phyloP scores from a whole-genome alignment of 176 grass and related monocot genomes.

The Eragrostis curvula region DNA sequence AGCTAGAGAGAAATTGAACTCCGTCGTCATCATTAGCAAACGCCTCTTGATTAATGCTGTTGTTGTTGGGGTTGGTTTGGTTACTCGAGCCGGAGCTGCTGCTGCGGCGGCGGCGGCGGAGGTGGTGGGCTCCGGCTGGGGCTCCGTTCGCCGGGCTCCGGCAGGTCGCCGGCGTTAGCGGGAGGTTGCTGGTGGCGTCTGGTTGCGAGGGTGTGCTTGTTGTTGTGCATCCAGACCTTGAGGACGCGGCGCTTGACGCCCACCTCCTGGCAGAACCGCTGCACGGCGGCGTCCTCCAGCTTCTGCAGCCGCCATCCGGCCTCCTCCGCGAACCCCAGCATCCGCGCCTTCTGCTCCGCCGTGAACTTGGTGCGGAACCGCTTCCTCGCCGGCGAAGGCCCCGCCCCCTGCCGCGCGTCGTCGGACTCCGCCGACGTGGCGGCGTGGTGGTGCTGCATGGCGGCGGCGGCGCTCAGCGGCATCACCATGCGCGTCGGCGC shows the following conservation, averaged over 20 bases:
- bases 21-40: background rate
- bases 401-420: conserved; percentile 40
- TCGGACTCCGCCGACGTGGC: conserved; percentile 84
- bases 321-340: conserved; percentile 94
- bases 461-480: conserved; percentile 68
- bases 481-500: conserved; percentile 68
- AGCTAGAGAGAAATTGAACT: background rate
- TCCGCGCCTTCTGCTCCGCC: conserved; percentile 83
- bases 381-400: conserved; percentile 77
- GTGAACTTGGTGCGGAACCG: conserved; percentile 94
- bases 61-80: background rate
- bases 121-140: conserved; percentile 25
- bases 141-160: conserved; percentile 26
- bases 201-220: conserved; percentile 82
- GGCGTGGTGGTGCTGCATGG: conserved; percentile 53
- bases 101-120: conserved; percentile 25
- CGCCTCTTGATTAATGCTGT: background rate
- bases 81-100: conserved; percentile 39
- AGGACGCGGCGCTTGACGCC: conserved; percentile 85
- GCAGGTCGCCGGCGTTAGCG: background rate
- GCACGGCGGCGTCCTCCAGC: conserved; percentile 77
- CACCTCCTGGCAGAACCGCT: conserved; percentile 88
- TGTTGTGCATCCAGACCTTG: conserved; percentile 97
- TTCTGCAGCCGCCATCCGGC: conserved; percentile 82
- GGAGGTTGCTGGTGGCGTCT: conserved; percentile 21